Base-by-base conservation (phyloP, 331 rosid species). In the Stylosanthes scabra region DNA sequence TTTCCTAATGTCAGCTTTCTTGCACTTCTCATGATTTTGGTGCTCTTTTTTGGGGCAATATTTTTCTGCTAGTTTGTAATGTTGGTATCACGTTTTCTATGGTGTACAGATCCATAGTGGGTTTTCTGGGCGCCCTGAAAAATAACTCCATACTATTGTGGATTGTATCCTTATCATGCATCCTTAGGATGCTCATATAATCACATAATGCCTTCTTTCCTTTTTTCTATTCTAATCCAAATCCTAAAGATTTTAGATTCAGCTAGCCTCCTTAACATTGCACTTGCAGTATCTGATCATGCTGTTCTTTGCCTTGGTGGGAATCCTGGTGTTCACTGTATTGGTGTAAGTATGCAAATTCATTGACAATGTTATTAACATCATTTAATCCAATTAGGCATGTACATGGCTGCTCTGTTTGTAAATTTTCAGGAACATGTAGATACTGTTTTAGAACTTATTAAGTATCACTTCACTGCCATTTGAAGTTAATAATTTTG, bases 41-140 rank as follows among this genome's bases (percentile, higher is more conserved):
- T 60, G 41, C 61, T 45, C 62, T 69, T 6, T 56, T 28, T 2
- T 39, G 29, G 15, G 58, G 8, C 15, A 68, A 14, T 70, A 6
- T 59, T 49, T 49, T 69, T 34, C 42, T 25, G 59, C 70, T 39
- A 7, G 13, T 63, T 1, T 27, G 12, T 57, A 25, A 54, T 71
- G 63, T 57, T 31, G 51, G 31, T 70, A 12, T 57, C 28, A 16
- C 47, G 10, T 71, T 78, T 69, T 80, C 28, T 65, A 73, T 62
- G 76, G 71, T 74, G 63, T 66, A 75, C 83, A 94, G 99, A 82
- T 94, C 99, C 65, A 70, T 94, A 31, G 83, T 91, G 10, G 97
- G 99, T 50, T 94, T 89, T 86, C 80, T 94, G 42, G 99, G 99
- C 8, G 97, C 99, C 16, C 76, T 88, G 72, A 94, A 94, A 77